These are phyloP conservation scores for Candida argentea DNA, from an alignment of 805 yeast species.

Conservation along the genomic window DNA sequence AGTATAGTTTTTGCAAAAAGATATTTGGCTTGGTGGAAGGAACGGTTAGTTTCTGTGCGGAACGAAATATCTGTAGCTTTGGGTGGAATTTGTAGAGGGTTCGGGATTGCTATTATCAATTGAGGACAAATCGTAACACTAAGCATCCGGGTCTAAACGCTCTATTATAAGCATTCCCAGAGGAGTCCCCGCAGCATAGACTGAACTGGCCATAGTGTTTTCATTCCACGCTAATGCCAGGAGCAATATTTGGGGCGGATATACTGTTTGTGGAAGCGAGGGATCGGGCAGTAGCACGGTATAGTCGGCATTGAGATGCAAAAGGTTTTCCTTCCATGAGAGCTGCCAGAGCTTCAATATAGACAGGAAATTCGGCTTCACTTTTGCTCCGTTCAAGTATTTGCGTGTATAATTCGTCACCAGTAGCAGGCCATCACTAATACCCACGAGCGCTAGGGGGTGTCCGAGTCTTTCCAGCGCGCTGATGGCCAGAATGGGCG, in stretches of 20 bases:
- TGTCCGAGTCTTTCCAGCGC: slow-evolving; percentile 25
- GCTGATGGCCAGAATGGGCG: slow-evolving; percentile 17
- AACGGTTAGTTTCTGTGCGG: too few relatives aligned
- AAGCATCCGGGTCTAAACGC: slow-evolving; percentile 24
- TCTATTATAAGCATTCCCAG: slow-evolving; percentile 43
- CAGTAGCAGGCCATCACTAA: slow-evolving; percentile 25
- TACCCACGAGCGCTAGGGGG: slow-evolving; percentile 26
- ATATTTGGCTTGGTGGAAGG: too few relatives aligned
- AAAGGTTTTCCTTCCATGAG: slow-evolving; percentile 5
- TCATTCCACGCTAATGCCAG: slow-evolving; percentile 53
- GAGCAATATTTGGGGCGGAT: slow-evolving; percentile 42
- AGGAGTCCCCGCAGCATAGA: slow-evolving; percentile 44
- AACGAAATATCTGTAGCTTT: too few relatives aligned
- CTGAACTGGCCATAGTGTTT: slow-evolving; percentile 26
- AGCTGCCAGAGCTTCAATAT: slow-evolving; percentile 30
- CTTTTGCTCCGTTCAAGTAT: slow-evolving; percentile 22
- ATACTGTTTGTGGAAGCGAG: slow-evolving; percentile 20
- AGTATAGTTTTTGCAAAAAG: too few relatives aligned
- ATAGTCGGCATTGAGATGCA: slow-evolving; percentile 17
- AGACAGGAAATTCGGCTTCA: slow-evolving; percentile 27
- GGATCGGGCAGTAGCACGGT: slow-evolving; percentile 20
- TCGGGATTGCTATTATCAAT: neutral
- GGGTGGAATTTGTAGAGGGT: too few relatives aligned
- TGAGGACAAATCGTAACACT: slow-evolving; percentile 7
- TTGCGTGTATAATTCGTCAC: slow-evolving; percentile 30